phyloP scores from a whole-genome alignment of 805 yeast species.

The Metschnikowia kofuensis region DNA sequence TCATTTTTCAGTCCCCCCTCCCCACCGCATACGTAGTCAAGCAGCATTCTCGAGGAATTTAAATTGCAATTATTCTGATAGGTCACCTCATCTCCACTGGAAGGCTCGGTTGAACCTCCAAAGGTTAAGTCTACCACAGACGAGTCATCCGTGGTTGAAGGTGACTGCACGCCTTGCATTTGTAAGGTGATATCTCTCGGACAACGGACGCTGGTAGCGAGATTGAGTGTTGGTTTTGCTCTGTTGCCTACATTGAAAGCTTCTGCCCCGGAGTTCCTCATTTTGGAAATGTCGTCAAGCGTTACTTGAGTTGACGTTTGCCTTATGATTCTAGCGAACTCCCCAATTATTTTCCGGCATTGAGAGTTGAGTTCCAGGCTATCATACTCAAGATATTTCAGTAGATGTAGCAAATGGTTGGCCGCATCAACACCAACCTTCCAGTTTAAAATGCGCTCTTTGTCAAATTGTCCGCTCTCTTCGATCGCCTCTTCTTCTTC shows the following conservation, averaged over 20 bases:
- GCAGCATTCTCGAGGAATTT: no score
- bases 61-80: no score
- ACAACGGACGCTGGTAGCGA: not conserved
- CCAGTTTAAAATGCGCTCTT: not conserved
- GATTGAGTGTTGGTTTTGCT: not conserved
- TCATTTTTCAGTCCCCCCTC: no score
- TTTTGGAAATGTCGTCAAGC: not conserved
- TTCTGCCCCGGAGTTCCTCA: not conserved
- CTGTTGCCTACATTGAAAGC: not conserved
- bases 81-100: no score
- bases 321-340: not conserved
- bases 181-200: no score
- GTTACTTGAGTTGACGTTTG: not conserved
- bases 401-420: not conserved
- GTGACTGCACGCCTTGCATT: no score
- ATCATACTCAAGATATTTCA: not conserved
- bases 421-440: not conserved
- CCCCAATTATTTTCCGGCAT: not conserved
- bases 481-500: conserved; percentile 22
- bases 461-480: conserved; percentile 22
- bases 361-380: not conserved
- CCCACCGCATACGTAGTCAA: no score
- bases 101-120: no score
- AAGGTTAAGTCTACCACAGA: no score
- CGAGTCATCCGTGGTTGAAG: no score